These are phyloP conservation scores for Pluteus cervinus DNA, from an alignment of 768 basidiomycete species.

Conservation along the genomic window DNA sequence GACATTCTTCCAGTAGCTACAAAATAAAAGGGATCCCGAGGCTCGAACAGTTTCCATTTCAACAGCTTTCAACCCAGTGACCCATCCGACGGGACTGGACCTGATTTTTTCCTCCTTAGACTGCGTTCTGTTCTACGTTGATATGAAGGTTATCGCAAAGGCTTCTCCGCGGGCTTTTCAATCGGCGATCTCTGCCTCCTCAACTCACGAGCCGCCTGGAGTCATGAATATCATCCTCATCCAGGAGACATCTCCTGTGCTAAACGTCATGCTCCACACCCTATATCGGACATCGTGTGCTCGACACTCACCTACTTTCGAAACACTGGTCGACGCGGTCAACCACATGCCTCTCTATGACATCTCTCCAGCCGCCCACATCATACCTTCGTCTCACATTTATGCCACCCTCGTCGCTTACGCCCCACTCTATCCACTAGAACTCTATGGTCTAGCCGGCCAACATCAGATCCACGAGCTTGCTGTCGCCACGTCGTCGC, in stretches of 20 bases:
- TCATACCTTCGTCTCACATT: slow-evolving; percentile 19
- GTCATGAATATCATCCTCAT: slow-evolving; percentile 32
- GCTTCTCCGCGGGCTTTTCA: slow-evolving; percentile 42
- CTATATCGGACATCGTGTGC: slow-evolving; percentile 43
- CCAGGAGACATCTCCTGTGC: slow-evolving; percentile 33
- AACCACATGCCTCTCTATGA: slow-evolving; percentile 19
- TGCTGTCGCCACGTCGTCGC: slow-evolving; percentile 29
- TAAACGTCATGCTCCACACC: slow-evolving; percentile 50
- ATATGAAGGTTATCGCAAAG: slow-evolving; percentile 34
- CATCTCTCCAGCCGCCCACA: slow-evolving; percentile 12
- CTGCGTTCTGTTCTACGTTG: slow-evolving; percentile 58
- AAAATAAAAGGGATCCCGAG: no score
- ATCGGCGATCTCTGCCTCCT: slow-evolving; percentile 24
- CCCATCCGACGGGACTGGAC: slow-evolving; percentile 11
- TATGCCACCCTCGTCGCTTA: slow-evolving; percentile 31
- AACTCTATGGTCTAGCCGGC: no score
- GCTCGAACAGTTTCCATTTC: no score
- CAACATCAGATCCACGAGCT: slow-evolving; percentile 24
- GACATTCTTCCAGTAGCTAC: no score
- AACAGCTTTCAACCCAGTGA: slow-evolving; percentile 17
- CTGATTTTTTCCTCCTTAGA: slow-evolving; percentile 47
- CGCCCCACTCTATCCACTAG: slow-evolving; percentile 28
- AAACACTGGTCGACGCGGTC: slow-evolving; percentile 38
- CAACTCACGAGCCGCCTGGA: no score
- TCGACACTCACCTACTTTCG: slow-evolving; percentile 43